These are phyloP conservation scores for Lactifluus piperatus DNA, from an alignment of 768 basidiomycete species.

Conservation along the genomic window DNA sequence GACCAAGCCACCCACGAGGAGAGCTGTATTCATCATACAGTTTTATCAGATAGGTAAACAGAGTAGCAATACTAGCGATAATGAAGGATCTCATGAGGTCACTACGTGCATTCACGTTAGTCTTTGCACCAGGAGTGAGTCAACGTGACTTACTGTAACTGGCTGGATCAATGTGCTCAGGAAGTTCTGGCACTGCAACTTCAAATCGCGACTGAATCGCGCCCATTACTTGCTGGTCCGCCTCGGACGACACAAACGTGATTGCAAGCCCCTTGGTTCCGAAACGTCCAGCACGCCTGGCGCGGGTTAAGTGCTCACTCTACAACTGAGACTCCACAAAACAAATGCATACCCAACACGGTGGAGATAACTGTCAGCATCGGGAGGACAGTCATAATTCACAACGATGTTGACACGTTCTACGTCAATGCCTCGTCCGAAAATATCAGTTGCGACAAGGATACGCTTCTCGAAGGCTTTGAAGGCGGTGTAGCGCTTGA, in stretches of 20 bases:
- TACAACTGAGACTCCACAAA: background rate
- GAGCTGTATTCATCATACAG: slow-evolving; percentile 8
- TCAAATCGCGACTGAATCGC: slow-evolving; percentile 95
- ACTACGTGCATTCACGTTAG: slow-evolving; percentile 24
- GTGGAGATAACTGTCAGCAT: slow-evolving; percentile 97
- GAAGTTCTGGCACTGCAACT: slow-evolving; percentile 91
- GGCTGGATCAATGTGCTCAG: slow-evolving; percentile 87
- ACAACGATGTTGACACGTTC: slow-evolving; percentile 99
- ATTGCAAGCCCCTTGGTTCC: slow-evolving; percentile 99
- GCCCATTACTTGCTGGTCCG: slow-evolving; percentile 89
- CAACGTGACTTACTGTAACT: slow-evolving; percentile 76
- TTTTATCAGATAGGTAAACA: slow-evolving; percentile 14
- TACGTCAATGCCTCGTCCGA: slow-evolving; percentile 98
- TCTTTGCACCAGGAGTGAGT: background rate
- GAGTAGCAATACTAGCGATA: background rate
- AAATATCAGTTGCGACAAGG: slow-evolving; percentile 97
- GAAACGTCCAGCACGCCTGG: slow-evolving; percentile 94
- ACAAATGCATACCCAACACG: slow-evolving; percentile 73
- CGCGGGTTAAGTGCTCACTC: background rate
- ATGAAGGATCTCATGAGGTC: slow-evolving; percentile 30
- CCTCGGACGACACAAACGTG: slow-evolving; percentile 90
- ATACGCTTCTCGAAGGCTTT: slow-evolving; percentile 99
- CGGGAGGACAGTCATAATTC: slow-evolving; percentile 96
- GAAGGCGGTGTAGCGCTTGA: slow-evolving; percentile 93
- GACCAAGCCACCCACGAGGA: background rate